Evolutionary conservation across 2,329 filamentous ascomycete genomes (phyloP).

Genomic region (Alternaria postmessia): DNA sequence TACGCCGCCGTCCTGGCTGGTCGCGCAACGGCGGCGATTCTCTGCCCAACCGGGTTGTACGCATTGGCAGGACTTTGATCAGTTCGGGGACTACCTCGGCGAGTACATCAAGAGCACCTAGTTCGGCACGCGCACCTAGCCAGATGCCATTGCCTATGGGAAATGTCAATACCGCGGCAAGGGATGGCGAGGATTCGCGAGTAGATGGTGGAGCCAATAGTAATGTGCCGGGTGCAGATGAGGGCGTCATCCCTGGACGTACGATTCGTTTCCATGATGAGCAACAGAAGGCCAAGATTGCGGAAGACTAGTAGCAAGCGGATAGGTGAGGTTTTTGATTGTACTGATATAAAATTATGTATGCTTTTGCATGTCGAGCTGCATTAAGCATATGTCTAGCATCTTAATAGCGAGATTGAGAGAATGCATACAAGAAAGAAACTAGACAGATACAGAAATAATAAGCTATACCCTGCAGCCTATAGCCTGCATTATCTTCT

Average conservation of each 20-base stretch:
- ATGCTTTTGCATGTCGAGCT: not conserved
- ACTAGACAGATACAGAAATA: too few species aligned
- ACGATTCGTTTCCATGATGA: constrained; percentile 46
- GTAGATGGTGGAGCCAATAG: not conserved
- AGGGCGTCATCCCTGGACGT: constrained; percentile 22
- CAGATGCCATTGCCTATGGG: not conserved
- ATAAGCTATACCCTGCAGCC: too few species aligned
- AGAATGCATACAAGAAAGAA: too few species aligned
- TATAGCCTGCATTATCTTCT: too few species aligned
- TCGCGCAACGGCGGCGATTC: constrained; percentile 30
- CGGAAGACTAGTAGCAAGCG: not conserved
- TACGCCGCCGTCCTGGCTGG: constrained; percentile 35
- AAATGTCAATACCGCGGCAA: not conserved
- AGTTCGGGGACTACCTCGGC: constrained; percentile 25
- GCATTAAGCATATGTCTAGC: not conserved
- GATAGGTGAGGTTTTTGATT: not conserved
- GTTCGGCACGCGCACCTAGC: not conserved
- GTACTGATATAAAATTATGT: not conserved
- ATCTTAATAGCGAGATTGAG: not conserved
- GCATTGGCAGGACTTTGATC: constrained; percentile 49
- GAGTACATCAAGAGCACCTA: constrained; percentile 5
- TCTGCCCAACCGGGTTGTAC: constrained; percentile 40
- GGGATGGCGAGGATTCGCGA: not conserved
- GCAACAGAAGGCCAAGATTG: not conserved
- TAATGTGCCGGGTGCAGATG: not conserved